Evolutionary conservation across 1,284 basidiomycete genomes (phyloP).

Genomic region (Irpex lacteus): DNA sequence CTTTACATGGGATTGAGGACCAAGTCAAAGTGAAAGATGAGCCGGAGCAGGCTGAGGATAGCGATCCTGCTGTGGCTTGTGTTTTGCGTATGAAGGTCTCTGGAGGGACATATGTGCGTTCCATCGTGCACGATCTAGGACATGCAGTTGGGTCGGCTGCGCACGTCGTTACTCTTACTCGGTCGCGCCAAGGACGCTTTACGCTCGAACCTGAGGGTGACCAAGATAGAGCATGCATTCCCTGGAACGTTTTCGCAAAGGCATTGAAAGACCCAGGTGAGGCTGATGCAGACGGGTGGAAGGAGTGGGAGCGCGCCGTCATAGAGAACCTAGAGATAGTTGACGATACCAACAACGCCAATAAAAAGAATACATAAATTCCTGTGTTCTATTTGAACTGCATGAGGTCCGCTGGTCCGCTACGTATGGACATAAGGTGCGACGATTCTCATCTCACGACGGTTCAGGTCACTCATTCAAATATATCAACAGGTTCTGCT

Average conservation of each 20-base stretch:
- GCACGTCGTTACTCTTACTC: constrained; percentile 86
- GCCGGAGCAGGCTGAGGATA: constrained; percentile 30
- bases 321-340: constrained; percentile 60
- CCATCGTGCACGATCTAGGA: constrained; percentile 88
- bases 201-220: constrained; percentile 47
- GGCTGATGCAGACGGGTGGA: constrained; percentile 61
- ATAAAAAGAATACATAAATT: neutral
- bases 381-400: too few species aligned
- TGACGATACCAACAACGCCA: constrained; percentile 26
- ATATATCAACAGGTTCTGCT: neutral
- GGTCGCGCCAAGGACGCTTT: constrained; percentile 84
- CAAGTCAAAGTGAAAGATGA: constrained; percentile 31
- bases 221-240: constrained; percentile 52
- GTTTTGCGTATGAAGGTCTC: constrained; percentile 89
- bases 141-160: constrained; percentile 81
- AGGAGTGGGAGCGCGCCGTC: constrained; percentile 70
- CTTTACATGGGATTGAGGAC: constrained; percentile 48
- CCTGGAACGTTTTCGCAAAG: constrained; percentile 77
- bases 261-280: constrained; percentile 56
- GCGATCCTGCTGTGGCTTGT: constrained; percentile 71
- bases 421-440: neutral
- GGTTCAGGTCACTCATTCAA: neutral
- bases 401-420: too few species aligned
- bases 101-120: constrained; percentile 94
- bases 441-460: neutral